Evolutionary conservation across 164 flowering plant species (phyloP), one percentile per base, ranked within the genome.

Genomic region (Liquidambar formosana): DNA sequence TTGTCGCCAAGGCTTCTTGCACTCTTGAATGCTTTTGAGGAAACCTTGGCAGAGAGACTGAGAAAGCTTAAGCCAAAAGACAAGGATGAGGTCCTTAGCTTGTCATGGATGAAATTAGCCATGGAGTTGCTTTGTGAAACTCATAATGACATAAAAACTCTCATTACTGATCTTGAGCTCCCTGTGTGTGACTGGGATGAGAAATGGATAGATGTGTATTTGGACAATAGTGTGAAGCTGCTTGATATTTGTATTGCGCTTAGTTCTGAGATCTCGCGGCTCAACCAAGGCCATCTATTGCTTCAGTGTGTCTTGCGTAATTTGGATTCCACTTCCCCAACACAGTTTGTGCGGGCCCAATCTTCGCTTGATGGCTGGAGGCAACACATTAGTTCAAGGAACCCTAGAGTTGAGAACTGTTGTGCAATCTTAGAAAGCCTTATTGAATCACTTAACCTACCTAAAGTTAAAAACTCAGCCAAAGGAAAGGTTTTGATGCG

Each of bases 101-200:
- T 89, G 22, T 78, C 96, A 28, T 95, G 98, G 98, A 95, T 95
- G 96, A 82, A 60, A 63, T 63, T 65, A n/a, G 97, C 97, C 14
- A 85, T 90, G 81, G 83, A 84, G 56, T 77, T 79, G 1, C 86
- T 93, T 8, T 87, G 83, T 68, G 92, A 81, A 71, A 89, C 85
- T 19, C 96, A 91, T 73, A 82, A 63, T 28, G 95, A 85, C 74
- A 77, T 96, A 54, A 90, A 89, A 66, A 63, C 71, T 16, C 77
- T 96, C 6, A 90, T 93, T n/a, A 78, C 87, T 4, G 91, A 85
- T 8, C 91, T 96, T 46, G 85, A 87, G 74, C 88, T 91, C 64
- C 98, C 98, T 22, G 85, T 88, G 6, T 69, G 78, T 67, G 91
- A 88, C 46, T 96, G 98, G 99, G 97, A 96, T 70, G 92, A 90